Evolutionary conservation across 2,329 filamentous ascomycete species (phyloP).

Genomic region (Diaporthe sp.): DNA sequence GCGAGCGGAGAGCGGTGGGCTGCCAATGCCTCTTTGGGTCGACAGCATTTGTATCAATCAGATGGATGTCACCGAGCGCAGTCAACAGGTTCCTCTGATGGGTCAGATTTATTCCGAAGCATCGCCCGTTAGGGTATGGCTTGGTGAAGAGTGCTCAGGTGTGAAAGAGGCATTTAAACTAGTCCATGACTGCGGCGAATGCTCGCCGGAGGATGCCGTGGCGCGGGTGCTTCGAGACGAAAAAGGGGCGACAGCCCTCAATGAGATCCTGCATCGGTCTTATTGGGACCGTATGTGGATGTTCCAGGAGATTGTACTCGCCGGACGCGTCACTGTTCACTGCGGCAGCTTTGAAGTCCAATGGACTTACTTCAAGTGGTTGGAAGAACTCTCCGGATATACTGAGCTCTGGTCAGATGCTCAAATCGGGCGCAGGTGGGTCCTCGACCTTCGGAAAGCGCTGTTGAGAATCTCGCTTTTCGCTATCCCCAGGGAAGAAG

Average conservation of each 20-base stretch:
- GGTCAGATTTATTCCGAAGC: constrained; percentile 24
- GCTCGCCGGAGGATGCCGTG: not conserved
- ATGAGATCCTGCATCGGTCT: not conserved
- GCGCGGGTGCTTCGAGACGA: not conserved
- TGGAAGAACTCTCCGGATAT: too few species aligned
- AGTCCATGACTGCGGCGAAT: not conserved
- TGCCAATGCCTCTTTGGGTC: constrained; percentile 8
- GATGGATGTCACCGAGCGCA: constrained; percentile 2
- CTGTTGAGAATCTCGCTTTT: not conserved
- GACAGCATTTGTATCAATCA: constrained; percentile 40
- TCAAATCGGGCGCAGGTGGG: not conserved
- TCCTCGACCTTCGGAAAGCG: not conserved
- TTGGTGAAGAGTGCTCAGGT: not conserved
- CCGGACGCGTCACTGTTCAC: not conserved
- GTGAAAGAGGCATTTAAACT: not conserved
- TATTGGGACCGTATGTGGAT: constrained; percentile 15
- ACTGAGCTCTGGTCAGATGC: too few species aligned
- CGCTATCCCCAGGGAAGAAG: not conserved
- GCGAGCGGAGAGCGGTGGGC: not conserved
- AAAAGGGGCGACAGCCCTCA: not conserved
- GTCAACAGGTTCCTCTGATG: constrained; percentile 29
- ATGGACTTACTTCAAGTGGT: too few species aligned
- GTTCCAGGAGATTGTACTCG: not conserved
- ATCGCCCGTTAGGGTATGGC: constrained; percentile 2
- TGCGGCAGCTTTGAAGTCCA: too few species aligned